Evolutionary conservation across 176 grass and related monocot species (phyloP).

Genomic region (Thalia dealbata): DNA sequence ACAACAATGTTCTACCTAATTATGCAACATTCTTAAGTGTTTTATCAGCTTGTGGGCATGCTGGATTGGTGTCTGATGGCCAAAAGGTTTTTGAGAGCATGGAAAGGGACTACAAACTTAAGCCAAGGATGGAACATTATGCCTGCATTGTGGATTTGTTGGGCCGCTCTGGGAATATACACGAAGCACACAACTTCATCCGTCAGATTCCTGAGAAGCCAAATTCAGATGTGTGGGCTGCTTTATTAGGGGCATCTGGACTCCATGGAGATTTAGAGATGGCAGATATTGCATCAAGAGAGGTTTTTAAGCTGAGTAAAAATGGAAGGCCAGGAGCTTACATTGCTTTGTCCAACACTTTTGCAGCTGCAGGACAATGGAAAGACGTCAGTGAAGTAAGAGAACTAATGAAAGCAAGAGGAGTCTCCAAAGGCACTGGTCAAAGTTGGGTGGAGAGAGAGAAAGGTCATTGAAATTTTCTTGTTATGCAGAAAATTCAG

Average conservation of each 20-base stretch:
- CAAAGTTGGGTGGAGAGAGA: conserved; percentile 49
- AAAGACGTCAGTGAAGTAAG: conserved; percentile 44
- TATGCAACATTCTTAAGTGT: conserved; percentile 64
- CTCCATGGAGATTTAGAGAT: conserved; percentile 61
- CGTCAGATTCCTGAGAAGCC: conserved; percentile 43
- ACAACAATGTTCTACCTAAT: conserved; percentile 33
- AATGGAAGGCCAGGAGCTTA: conserved; percentile 53
- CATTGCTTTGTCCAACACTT: conserved; percentile 79
- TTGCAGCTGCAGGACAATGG: conserved; percentile 64
- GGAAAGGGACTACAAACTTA: conserved; percentile 44
- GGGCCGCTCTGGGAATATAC: conserved; percentile 50
- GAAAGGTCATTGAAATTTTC: conserved; percentile 9
- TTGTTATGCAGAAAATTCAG: not conserved
- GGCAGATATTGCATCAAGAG: conserved; percentile 38
- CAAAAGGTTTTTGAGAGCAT: conserved; percentile 68
- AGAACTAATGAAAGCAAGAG: conserved; percentile 55
- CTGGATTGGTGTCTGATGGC: conserved; percentile 48
- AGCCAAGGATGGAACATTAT: conserved; percentile 75
- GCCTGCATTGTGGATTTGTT: conserved; percentile 84
- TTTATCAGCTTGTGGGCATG: conserved; percentile 58
- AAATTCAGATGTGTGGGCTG: conserved; percentile 67
- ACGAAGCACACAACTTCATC: conserved; percentile 41
- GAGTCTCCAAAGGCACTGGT: conserved; percentile 51
- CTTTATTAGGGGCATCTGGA: conserved; percentile 53
- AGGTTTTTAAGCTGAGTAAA: conserved; percentile 54